Conservation (phyloP, 177 flowering plant genomes). For the Vitis hybrid region DNA sequence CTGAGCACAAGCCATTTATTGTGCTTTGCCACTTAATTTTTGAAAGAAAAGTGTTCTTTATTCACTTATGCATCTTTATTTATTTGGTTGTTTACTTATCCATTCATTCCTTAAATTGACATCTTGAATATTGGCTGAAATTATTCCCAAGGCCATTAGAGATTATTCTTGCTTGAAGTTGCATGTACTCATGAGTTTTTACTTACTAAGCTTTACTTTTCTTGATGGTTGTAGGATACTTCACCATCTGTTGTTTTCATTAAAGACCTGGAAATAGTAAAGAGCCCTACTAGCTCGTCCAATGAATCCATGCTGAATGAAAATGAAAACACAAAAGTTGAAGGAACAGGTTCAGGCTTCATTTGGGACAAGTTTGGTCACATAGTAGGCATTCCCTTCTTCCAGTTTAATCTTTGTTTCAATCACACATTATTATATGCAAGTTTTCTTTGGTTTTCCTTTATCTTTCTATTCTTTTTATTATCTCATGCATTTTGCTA, state of each 20-base stretch:
- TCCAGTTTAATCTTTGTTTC: neutral
- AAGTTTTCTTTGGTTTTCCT: neutral
- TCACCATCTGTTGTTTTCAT: constrained; percentile 84
- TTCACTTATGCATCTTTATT: neutral
- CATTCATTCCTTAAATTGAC: neutral
- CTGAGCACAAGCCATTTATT: no score
- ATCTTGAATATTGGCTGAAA: neutral
- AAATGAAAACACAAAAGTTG: constrained; percentile 66
- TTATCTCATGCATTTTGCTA: neutral
- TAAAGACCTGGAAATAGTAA: constrained; percentile 56
- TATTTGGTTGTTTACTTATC: neutral
- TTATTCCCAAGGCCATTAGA: neutral
- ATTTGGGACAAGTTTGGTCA: constrained; percentile 93
- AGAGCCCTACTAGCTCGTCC: constrained; percentile 31
- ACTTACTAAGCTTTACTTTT: constrained; percentile 2
- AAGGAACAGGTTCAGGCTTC: constrained; percentile 97
- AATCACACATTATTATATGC: neutral
- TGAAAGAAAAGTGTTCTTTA: no score
- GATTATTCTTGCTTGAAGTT: neutral
- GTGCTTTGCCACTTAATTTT: no score
- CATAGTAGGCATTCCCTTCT: constrained; percentile 59
- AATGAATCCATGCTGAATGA: constrained; percentile 23
- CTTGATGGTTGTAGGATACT: constrained; percentile 47
- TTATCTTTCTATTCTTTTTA: neutral
- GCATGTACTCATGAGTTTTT: neutral